Percentiles rank a stretch among this genome's conserved stretches.
phyloP scores from a whole-genome alignment of 495 filamentous ascomycete species.

The Geoglossum glabrum region DNA sequence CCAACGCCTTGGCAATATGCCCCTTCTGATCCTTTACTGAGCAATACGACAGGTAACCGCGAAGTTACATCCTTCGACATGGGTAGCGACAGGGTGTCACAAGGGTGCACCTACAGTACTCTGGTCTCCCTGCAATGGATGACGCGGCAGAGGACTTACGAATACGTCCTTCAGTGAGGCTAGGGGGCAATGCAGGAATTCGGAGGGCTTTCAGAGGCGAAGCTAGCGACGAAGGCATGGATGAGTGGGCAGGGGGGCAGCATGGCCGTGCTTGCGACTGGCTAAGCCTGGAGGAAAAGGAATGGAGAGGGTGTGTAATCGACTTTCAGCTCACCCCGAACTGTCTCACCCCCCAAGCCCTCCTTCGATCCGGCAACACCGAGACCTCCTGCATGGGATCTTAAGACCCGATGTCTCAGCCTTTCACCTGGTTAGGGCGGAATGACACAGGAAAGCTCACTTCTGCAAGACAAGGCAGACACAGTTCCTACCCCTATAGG shows the following conservation, averaged over 20 bases:
- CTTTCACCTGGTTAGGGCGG: background rate
- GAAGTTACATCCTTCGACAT: background rate
- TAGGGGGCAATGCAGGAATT: too few relatives aligned
- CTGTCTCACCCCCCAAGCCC: background rate
- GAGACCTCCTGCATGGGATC: background rate
- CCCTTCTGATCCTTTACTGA: background rate
- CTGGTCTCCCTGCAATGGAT: background rate
- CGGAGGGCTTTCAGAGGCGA: too few relatives aligned
- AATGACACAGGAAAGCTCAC: background rate
- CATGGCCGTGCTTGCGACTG: too few relatives aligned
- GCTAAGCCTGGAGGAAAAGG: too few relatives aligned
- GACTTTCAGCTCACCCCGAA: background rate
- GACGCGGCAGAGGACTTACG: background rate
- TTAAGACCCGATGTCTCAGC: background rate
- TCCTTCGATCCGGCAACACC: background rate
- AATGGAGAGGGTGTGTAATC: too few relatives aligned
- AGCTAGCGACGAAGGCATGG: too few relatives aligned
- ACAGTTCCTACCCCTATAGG: background rate
- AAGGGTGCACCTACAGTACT: background rate
- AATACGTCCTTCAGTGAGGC: background rate
- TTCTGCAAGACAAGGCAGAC: conserved; percentile 2
- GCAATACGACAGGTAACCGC: background rate
- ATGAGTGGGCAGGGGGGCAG: too few relatives aligned
- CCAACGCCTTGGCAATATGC: background rate
- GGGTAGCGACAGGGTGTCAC: background rate